Evolutionary conservation across 371 early-diverging fungal genomes (phyloP), one percentile per base, ranked within the genome.

Genomic region (Batkoa obscura): DNA sequence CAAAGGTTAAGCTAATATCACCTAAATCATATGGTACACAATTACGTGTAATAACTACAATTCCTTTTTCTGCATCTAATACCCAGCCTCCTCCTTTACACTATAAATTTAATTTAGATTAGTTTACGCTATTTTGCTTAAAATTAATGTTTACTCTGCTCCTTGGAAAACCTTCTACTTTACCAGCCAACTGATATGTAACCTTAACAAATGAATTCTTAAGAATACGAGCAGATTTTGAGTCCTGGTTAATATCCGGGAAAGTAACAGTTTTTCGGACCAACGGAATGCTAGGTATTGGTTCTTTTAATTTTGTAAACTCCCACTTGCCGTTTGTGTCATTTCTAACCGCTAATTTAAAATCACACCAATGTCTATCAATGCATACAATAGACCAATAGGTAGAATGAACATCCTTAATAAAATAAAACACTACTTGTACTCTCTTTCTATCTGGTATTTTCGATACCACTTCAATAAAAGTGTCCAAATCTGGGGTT

Each of bases 341-440:
- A 55, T 86, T 84, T 45, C 90, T 70, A 17, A 77, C 75, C 9
- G 83, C 84, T 60, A 85, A 50, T 46, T 83, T 67, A 64, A 85
- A 83, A n/a, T 69, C 60, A 37, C 75, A 71, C 90, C 90, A 90
- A 59, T 86, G 85, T 42, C 86, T 67, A 46, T 90, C 88, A 2
- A 81, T 73, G 39, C 74, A 74, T 3, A 85, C 79, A 49, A 90
- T 78, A 8, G 75, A 73, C 8, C 84, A 76, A 30, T 74, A 68
- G 37, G 73, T 79, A 1, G 79, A 78, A 60, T 86, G 86, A 42
- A 83, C 72, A 61, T 78, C 78, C 1, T 82, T 74, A 64, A 84
- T 86, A 3, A 78, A 81, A 35, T 87, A 84, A 38, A 82, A 90
- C 2, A 83, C 81, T n/a, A 88, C 75, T n/a, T 88, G 85, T 8